These are phyloP conservation scores for Calonectria hongkongensis DNA, from an alignment of 2,329 filamentous ascomycete species.

Conservation along the genomic window DNA sequence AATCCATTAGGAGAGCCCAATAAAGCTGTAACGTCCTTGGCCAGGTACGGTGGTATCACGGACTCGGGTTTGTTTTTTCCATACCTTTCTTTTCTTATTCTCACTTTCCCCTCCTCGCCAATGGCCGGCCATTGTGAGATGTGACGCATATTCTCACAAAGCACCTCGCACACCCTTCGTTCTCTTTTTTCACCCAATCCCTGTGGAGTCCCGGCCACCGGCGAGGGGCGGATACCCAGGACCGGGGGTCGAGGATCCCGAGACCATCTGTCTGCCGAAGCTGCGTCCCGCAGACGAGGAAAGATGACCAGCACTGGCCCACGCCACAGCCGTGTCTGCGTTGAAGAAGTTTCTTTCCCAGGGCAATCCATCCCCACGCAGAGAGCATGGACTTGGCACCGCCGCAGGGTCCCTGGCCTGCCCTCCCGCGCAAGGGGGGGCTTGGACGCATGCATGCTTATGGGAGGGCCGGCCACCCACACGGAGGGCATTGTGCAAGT, in stretches of 20 bases:
- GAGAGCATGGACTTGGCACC: constrained; percentile 35
- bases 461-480: constrained; percentile 35
- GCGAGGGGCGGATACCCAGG: constrained; percentile 44
- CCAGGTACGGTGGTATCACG: constrained; percentile 25
- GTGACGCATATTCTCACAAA: constrained; percentile 33
- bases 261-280: constrained; percentile 37
- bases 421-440: constrained; percentile 4
- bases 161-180: background rate
- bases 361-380: constrained; percentile 37
- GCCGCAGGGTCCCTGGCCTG: constrained; percentile 43
- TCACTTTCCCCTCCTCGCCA: background rate
- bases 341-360: constrained; percentile 38
- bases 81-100: constrained; percentile 25
- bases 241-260: constrained; percentile 40
- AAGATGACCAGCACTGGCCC: constrained; percentile 2
- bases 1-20: constrained; percentile 5
- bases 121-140: constrained; percentile 40
- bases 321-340: constrained; percentile 30
- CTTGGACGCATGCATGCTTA: constrained; percentile 43
- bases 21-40: constrained; percentile 38
- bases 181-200: constrained; percentile 4
- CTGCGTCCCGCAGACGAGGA: constrained; percentile 28
- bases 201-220: constrained; percentile 40
- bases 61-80: constrained; percentile 15
- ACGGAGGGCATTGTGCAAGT: constrained; percentile 33